Conservation (phyloP, 129 eudicot species). For the Saposhnikovia divaricata region DNA sequence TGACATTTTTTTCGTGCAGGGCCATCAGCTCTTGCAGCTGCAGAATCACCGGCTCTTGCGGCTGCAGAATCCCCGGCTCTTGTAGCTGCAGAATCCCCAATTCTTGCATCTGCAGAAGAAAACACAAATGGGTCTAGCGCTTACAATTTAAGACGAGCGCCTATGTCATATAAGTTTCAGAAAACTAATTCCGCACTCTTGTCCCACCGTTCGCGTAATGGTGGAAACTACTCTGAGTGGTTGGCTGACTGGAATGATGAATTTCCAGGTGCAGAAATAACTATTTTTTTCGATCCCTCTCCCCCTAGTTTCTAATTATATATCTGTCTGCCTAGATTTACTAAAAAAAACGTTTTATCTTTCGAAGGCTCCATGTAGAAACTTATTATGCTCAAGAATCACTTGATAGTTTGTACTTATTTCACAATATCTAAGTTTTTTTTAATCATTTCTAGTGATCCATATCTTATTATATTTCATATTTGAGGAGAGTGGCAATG, state of each 20-base stretch:
- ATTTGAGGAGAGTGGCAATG: not conserved
- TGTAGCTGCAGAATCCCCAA: not conserved
- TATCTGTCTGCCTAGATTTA: not conserved
- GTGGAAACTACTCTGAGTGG: constrained; percentile 63
- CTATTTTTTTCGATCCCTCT: not conserved
- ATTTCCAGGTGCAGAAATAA: constrained; percentile 61
- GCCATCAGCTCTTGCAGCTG: not conserved
- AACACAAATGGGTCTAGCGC: constrained; percentile 49
- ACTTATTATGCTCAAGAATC: not conserved
- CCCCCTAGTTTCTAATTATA: not conserved
- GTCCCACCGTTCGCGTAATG: constrained; percentile 47
- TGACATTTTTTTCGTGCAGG: not conserved
- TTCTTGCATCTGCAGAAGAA: constrained; percentile 31
- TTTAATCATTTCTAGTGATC: not conserved
- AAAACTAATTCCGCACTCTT: constrained; percentile 33
- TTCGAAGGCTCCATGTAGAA: not conserved
- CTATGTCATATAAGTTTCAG: constrained; percentile 37
- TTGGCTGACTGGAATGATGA: constrained; percentile 66
- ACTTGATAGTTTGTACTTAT: not conserved
- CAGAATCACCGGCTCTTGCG: not conserved
- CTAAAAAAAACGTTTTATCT: not conserved
- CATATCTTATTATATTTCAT: not conserved
- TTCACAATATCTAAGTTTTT: not conserved
- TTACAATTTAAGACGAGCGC: constrained; percentile 57
- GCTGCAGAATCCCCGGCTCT: not conserved